These are phyloP conservation scores for Avena atlantica DNA, from an alignment of 176 grass and related monocot genomes.

Conservation along the genomic window DNA sequence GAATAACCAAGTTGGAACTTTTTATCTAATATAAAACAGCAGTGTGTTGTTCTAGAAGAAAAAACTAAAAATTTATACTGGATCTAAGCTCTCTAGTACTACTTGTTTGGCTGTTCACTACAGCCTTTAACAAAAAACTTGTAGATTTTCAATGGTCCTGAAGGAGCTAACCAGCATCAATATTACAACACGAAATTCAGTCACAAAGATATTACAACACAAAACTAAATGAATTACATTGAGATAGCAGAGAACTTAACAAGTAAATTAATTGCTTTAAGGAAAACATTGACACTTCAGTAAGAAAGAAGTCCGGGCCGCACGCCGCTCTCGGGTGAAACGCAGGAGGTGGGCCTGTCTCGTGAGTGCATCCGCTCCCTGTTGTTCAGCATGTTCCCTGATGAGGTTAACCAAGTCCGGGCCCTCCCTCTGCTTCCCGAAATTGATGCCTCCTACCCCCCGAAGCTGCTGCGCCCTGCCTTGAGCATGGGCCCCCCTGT, in stretches of 20 bases:
- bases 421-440: no score
- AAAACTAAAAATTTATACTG: not conserved
- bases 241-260: not conserved
- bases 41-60: not conserved
- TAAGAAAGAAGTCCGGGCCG: no score
- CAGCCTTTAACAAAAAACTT: not conserved
- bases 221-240: not conserved
- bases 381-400: no score
- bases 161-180: not conserved
- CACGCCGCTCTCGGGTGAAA: no score
- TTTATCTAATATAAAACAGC: not conserved
- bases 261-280: not conserved
- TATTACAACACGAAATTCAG: not conserved
- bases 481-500: no score
- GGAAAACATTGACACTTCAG: not conserved
- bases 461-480: no score
- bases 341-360: no score
- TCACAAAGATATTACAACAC: not conserved
- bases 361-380: no score
- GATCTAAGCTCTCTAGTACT: no score
- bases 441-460: no score
- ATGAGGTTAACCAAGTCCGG: no score
- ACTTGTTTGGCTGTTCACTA: not conserved
- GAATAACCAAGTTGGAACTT: not conserved
- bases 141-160: not conserved